Evolutionary conservation across 306 rosid species (phyloP), one percentile per base, ranked within the genome.

Genomic region (Spatholobus suberectus): DNA sequence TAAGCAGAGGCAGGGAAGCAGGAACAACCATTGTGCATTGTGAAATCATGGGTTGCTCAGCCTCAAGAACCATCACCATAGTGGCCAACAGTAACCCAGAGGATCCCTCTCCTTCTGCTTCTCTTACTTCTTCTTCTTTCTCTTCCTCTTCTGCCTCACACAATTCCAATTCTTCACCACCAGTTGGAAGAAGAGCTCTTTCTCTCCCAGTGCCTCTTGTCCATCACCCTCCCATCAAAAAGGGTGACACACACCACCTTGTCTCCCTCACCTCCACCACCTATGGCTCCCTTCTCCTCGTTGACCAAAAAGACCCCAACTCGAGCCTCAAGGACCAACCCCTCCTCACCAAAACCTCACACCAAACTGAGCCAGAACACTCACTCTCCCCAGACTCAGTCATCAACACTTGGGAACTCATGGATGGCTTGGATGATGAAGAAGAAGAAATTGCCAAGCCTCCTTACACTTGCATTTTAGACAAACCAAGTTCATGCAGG

Each of bases 401-500:
- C 35, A 90, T 94, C 87, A 94, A 94, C 87, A 91, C 96, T 29
- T 94, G 98, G 97, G 98, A 94, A 73, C 97, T 94, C 83, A 92
- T 94, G 98, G 90, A 90, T 73, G 91, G 87, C 51, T 82, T 88
- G 79, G 86, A 87, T 71, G 92, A 77, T 71, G 86, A 78, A 69
- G 83, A 73, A 2, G 23, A 51, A 51, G 61, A 54, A 54, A 37
- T 9, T 27, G 3, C 35, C 70, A 85, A 78, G 80, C 78, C 81
- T 55, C 79, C 21, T 63, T 7, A 23, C 34, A 21, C 77, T 26
- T 71, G 86, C 32, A 78, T 80, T 72, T 77, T 59, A 21, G 41
- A 83, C 24, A 85, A 77, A 71, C 82, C 81, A 65, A 85, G 81
- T 49, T 88, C 89, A 27, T 85, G 89, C 73, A 82, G 90, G 84